Base-by-base conservation (phyloP, 2,329 filamentous ascomycete genomes). In the Colletotrichum karsti region DNA sequence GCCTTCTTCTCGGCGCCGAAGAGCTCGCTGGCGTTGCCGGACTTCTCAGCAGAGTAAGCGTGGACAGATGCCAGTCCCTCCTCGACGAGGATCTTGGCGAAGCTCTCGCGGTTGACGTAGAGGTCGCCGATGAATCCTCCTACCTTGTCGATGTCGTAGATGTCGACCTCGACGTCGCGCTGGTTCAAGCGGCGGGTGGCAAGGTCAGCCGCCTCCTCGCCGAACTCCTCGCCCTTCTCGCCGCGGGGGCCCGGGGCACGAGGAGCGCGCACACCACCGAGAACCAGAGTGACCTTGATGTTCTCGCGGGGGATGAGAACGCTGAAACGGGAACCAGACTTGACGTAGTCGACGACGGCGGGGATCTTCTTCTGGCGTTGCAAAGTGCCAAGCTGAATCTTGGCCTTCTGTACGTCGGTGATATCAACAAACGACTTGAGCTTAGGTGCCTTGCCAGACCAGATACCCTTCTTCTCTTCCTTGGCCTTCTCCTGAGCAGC, bases 71-170 rank as follows among this genome's bases (percentile, higher is more conserved):
- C 95, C 30, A 98, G 87, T 69, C 96, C 96, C 81, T 99, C 96
- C 80, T 98, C 96, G 2, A 99, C 90, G 1, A 99, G 88, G 2
- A 93, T 80, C 85, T 97, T 98, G 75, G 95, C 93, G 77, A 99
- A 97, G 83, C 93, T 98, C 82, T 98, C 95, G 59, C 95, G 93
- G 84, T 94, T 95, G 78, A 99, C 89, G 79, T 94, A 98, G 24
- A 99, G 86, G 13, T 94, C 93, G 62, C 96, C 96, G 73, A 99
- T 98, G 84, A 99, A 99, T 39, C 96, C 96, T 74, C 96, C 96
- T 26, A 96, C 91, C 85, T 98, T 98, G 86, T 99, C 96, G 73
- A 94, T 93, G 74, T 95, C 94, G 78, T 97, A 91, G 20, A 99
- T 92, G 74, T 99, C 95, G 66, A 99, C 93, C 80, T 98, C 95